Evolutionary conservation across 169 alveolate genomes (phyloP), one percentile per base, ranked within the genome.

Genomic region (Plasmodium reichenowi): DNA sequence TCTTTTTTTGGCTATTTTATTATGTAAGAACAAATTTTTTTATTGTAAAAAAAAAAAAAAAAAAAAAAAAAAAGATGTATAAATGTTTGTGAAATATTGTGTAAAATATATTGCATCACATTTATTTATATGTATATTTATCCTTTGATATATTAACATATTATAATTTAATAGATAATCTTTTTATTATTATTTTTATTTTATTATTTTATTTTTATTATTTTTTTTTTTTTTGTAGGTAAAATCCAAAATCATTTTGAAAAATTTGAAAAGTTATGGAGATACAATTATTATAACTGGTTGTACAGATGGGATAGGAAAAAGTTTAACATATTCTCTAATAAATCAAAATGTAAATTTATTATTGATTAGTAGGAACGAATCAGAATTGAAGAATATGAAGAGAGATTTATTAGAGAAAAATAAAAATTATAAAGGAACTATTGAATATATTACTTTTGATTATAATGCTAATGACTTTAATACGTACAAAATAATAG

Each of bases 231-330:
- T 48, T 52, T 48, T 22, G 47, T 24, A 76, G 88, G 29, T 76
- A 15, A 76, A 76, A 52, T 24, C 58, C 52, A 63, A 76, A 63
- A 13, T 76, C 47, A 47, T 60, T 64, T 48, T 58, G 7, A 91
- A 29, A 47, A 58, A 75, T 22, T 59, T 91, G 74, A 48, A 74
- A 76, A 88, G 88, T 56, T 86, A 68, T 48, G 94, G 94, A 43
- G 74, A 74, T n/a, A 91, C 93, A 87, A 92, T 88, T 6, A 54
- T 93, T 32, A 78, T 93, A 12, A 93, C 95, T 22, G 95, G 95
- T 24, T 93, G 94, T 52, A 93, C 93, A 43, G 95, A 93, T 43
- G 95, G 95, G 45, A 93, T 93, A 54, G 95, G 95, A 47, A 93
- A 93, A 70, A 93, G 93, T 47, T 43, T 93, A 32, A 88, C 94